A percentile compares a stretch with the other conserved stretches of the same genome.
phyloP scores from a whole-genome alignment of 208 protist genomes.

The Trypanosoma lewisi region DNA sequence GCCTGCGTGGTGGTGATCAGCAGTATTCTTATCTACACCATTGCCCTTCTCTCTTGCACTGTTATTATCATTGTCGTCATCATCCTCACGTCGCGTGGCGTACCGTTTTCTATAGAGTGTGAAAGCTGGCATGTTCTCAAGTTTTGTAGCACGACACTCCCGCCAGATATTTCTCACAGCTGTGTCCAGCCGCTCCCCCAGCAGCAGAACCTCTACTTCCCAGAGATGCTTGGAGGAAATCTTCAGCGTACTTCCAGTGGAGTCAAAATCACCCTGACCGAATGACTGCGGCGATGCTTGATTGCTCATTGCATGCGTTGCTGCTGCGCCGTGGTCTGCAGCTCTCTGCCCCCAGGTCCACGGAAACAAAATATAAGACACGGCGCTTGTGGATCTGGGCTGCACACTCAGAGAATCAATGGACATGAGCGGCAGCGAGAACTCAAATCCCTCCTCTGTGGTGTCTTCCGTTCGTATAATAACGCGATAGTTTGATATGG shows the following conservation, averaged over 20 bases:
- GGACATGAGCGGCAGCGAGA: constrained; percentile 43
- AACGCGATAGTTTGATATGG: constrained; percentile 27
- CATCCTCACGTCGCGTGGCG: constrained; percentile 1
- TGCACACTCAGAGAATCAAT: constrained; percentile 47
- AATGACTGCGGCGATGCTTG: neutral
- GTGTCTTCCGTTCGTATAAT: constrained; percentile 6
- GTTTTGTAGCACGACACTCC: constrained; percentile 5
- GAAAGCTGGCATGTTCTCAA: constrained; percentile 59
- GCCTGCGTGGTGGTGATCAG: too few relatives aligned
- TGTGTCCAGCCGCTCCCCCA: constrained; percentile 16
- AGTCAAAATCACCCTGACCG: neutral
- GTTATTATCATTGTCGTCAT: neutral
- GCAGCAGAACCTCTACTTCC: constrained; percentile 27
- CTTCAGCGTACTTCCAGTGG: constrained; percentile 16
- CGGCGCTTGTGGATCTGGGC: constrained; percentile 13
- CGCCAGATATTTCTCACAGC: neutral
- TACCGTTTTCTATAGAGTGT: constrained; percentile 18
- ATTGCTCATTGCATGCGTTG: neutral
- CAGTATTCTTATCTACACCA: too few relatives aligned
- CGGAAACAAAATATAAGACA: constrained; percentile 16
- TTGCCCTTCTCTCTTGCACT: neutral
- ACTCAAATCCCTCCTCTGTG: constrained; percentile 23
- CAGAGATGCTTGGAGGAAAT: constrained; percentile 28
- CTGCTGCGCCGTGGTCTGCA: neutral
- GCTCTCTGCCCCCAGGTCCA: constrained; percentile 3